Percentiles rank a stretch among this genome's conserved stretches.
These are phyloP conservation scores for Claviceps sp. DNA, from an alignment of 2,329 filamentous ascomycete species.

Conservation along the genomic window DNA sequence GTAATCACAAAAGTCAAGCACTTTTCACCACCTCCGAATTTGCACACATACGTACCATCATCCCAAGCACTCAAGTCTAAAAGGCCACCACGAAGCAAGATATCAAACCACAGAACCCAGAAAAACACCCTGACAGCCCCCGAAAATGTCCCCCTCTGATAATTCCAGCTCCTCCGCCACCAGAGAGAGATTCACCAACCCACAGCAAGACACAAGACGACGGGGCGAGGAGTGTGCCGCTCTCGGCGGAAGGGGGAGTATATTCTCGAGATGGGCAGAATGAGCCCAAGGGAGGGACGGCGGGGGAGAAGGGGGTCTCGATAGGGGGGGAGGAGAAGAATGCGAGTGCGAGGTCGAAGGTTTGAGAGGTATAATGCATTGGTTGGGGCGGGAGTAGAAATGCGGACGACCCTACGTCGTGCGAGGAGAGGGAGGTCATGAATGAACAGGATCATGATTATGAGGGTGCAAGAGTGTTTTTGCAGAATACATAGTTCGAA, in stretches of 20 bases:
- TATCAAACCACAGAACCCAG: too few relatives aligned
- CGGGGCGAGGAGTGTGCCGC: neutral
- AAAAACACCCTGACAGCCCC: too few relatives aligned
- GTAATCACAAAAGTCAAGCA: too few relatives aligned
- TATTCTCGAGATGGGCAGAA: slow-evolving; percentile 3
- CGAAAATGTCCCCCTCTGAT: neutral
- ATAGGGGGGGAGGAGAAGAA: neutral
- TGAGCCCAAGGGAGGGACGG: slow-evolving; percentile 3
- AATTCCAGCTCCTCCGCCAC: neutral
- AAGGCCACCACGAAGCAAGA: too few relatives aligned
- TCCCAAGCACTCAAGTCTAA: too few relatives aligned
- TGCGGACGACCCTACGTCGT: neutral
- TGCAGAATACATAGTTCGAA: too few relatives aligned
- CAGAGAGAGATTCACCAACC: neutral
- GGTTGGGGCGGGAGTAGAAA: neutral
- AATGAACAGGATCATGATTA: too few relatives aligned
- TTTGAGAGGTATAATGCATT: neutral
- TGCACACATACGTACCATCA: too few relatives aligned
- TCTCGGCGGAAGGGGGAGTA: slow-evolving; percentile 4
- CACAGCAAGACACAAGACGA: neutral
- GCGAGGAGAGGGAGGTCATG: too few relatives aligned
- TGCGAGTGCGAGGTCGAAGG: neutral
- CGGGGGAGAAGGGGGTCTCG: slow-evolving; percentile 2
- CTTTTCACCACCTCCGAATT: too few relatives aligned
- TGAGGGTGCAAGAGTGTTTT: too few relatives aligned